These are phyloP conservation scores for Fagopyrum esculentum DNA, from an alignment of 148 eudicot species.

Conservation along the genomic window DNA sequence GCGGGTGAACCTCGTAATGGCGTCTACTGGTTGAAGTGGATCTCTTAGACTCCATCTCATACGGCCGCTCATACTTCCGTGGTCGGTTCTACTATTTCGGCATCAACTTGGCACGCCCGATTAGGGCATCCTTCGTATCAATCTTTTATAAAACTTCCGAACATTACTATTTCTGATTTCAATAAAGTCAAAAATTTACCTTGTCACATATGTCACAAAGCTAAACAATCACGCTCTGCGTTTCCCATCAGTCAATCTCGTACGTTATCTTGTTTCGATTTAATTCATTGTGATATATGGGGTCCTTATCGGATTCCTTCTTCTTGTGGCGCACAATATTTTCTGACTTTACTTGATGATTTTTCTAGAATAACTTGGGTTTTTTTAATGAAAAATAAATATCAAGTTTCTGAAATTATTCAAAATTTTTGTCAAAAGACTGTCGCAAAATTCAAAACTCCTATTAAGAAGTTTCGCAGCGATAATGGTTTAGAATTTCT, in stretches of 20 bases:
- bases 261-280: neutral
- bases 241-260: neutral
- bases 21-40: neutral
- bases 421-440: neutral
- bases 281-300: slow-evolving; percentile 18
- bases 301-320: neutral
- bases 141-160: neutral
- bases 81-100: too few relatives aligned
- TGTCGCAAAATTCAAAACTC: neutral
- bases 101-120: neutral
- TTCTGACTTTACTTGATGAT: slow-evolving; percentile 11
- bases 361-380: neutral
- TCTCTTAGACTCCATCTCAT: too few relatives aligned
- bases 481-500: slow-evolving; percentile 4
- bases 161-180: neutral
- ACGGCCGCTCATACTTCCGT: too few relatives aligned
- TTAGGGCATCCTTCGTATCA: neutral
- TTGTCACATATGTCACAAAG: neutral
- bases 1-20: too few relatives aligned
- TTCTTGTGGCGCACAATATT: neutral
- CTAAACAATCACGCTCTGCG: neutral
- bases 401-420: neutral
- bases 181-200: neutral
- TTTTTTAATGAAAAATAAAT: neutral
- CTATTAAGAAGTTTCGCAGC: neutral